Conservation (phyloP, 805 yeast genomes). For the Hanseniaspora thailandica region DNA sequence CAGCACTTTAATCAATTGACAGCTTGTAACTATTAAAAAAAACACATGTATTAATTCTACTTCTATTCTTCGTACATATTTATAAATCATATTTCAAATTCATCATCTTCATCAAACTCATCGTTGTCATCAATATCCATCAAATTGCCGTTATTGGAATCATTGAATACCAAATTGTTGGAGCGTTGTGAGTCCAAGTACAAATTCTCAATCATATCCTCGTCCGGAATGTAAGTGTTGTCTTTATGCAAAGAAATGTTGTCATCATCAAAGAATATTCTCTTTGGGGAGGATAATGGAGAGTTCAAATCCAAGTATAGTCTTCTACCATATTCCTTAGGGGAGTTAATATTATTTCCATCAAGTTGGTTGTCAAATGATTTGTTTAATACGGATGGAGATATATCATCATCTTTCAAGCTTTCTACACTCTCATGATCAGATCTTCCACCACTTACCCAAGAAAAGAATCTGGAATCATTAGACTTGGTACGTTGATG, state of each 20-base stretch:
- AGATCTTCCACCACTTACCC: neutral
- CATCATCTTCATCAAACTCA: conserved; percentile 25
- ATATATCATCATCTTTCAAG: conserved; percentile 10
- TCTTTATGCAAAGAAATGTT: neutral
- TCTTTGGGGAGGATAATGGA: conserved; percentile 26
- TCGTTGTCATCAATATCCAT: conserved; percentile 18
- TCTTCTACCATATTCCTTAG: conserved; percentile 22
- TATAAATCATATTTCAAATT: conserved; percentile 15
- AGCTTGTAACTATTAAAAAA: too few relatives aligned
- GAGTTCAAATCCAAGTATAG: conserved; percentile 29
- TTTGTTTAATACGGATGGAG: conserved; percentile 9
- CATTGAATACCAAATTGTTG: conserved; percentile 17
- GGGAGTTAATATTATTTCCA: neutral
- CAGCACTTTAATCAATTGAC: too few relatives aligned
- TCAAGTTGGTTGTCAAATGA: conserved; percentile 9
- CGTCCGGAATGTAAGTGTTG: neutral
- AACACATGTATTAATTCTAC: neutral
- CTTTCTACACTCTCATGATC: neutral
- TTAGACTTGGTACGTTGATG: conserved; percentile 8
- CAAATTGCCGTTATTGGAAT: conserved; percentile 18
- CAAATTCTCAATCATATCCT: neutral
- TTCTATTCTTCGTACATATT: neutral
- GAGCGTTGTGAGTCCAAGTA: neutral
- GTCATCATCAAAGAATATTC: neutral
- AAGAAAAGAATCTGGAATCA: conserved; percentile 10